phyloP scores from a whole-genome alignment of 2,329 filamentous ascomycete species.

The Ophiostoma tasmaniense region DNA sequence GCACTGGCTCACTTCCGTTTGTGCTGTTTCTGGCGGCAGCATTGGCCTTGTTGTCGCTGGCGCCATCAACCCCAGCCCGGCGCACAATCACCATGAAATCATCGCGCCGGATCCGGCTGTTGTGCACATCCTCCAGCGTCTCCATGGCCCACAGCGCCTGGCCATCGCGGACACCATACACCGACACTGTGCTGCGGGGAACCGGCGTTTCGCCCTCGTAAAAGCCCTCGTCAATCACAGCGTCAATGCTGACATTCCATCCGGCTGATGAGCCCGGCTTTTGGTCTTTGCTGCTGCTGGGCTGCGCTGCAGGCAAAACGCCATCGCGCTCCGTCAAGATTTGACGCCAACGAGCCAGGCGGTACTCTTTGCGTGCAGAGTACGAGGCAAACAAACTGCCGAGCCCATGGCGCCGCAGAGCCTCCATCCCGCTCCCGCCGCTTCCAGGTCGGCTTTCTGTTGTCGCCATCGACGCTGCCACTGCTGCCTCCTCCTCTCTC shows the following conservation, averaged over 20 bases:
- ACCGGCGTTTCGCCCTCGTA: conserved; percentile 27
- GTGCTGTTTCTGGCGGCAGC: neutral
- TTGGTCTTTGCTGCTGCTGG: neutral
- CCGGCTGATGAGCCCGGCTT: neutral
- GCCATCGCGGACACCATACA: conserved; percentile 54
- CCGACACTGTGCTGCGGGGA: conserved; percentile 39
- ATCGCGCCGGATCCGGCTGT: conserved; percentile 15
- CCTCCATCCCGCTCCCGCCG: neutral
- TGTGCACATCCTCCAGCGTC: conserved; percentile 20
- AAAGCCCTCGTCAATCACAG: conserved; percentile 17
- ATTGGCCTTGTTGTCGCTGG: neutral
- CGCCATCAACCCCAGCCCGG: conserved; percentile 5
- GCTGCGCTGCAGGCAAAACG: neutral
- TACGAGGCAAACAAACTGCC: conserved; percentile 16
- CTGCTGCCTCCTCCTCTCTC: neutral
- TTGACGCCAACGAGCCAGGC: conserved; percentile 19
- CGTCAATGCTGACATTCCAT: conserved; percentile 15
- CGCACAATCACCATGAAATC: conserved; percentile 21
- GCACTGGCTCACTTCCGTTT: neutral
- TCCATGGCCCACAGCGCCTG: conserved; percentile 26
- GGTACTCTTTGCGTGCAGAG: conserved; percentile 17
- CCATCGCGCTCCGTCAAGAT: conserved; percentile 18
- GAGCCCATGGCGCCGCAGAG: conserved; percentile 11
- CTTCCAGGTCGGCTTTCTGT: neutral
- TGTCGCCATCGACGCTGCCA: neutral